Percentiles rank a stretch among this genome's conserved stretches.
Evolutionary conservation across 169 alveolate genomes (phyloP).

Genomic region (Plasmodium gonderi): DNA sequence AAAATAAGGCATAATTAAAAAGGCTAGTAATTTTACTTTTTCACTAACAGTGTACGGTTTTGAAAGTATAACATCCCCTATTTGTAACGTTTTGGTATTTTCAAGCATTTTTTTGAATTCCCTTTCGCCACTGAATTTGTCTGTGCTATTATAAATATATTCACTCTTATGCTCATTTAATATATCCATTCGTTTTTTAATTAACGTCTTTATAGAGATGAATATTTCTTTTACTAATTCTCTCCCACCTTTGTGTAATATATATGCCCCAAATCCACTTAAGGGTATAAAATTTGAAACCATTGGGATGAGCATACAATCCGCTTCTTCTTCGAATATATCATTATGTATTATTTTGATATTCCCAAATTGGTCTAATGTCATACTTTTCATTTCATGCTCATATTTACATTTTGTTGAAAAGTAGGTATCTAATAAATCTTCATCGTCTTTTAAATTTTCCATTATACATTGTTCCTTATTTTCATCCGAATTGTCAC

Average conservation of each 20-base stretch:
- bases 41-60: constrained; percentile 66
- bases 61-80: constrained; percentile 57
- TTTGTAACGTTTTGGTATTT: constrained; percentile 56
- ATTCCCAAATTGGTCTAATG: constrained; percentile 36
- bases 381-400: constrained; percentile 67
- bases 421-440: constrained; percentile 1
- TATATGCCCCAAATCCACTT: constrained; percentile 73
- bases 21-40: constrained; percentile 69
- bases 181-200: constrained; percentile 71
- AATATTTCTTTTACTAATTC: constrained; percentile 73
- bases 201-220: constrained; percentile 31
- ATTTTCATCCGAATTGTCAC: neutral
- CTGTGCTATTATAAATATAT: neutral
- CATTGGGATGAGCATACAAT: constrained; percentile 74
- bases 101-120: constrained; percentile 34
- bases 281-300: constrained; percentile 70
- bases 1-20: constrained; percentile 73
- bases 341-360: constrained; percentile 67
- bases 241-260: constrained; percentile 69
- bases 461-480: neutral
- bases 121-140: constrained; percentile 7
- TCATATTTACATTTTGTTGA: constrained; percentile 6
- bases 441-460: constrained; percentile 1
- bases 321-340: constrained; percentile 71
- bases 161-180: constrained; percentile 63